phyloP scores from a whole-genome alignment of 2,329 filamentous ascomycete species.

The Neoascochyta sp. region DNA sequence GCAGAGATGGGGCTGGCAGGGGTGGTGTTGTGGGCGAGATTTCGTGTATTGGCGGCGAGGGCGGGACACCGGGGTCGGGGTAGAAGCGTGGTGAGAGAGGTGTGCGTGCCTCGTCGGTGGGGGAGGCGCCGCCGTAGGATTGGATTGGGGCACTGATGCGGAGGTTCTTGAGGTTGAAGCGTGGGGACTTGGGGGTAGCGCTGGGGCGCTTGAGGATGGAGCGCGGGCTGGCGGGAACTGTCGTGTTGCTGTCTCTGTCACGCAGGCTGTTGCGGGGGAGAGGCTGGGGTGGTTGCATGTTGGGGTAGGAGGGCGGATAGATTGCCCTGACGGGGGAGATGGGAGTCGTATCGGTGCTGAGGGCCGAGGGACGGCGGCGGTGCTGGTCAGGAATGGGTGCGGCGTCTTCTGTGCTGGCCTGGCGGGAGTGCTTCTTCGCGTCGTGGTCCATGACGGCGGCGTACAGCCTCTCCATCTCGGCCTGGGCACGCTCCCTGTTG shows the following conservation, averaged over 20 bases:
- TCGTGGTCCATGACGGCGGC: slow-evolving; percentile 90
- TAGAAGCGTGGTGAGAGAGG: slow-evolving; percentile 57
- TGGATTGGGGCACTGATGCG: slow-evolving; percentile 57
- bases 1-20: slow-evolving; percentile 33
- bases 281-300: slow-evolving; percentile 23
- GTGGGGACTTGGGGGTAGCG: slow-evolving; percentile 38
- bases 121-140: slow-evolving; percentile 39
- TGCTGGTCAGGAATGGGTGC: slow-evolving; percentile 5
- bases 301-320: slow-evolving; percentile 43
- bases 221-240: slow-evolving; percentile 17
- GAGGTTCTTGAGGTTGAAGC: slow-evolving; percentile 52
- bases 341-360: slow-evolving; percentile 37
- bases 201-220: slow-evolving; percentile 37
- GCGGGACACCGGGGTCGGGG: slow-evolving; percentile 51
- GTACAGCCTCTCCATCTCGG: slow-evolving; percentile 86
- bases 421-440: slow-evolving; percentile 44
- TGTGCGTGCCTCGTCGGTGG: slow-evolving; percentile 48
- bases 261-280: slow-evolving; percentile 13
- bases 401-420: slow-evolving; percentile 22
- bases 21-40: slow-evolving; percentile 32
- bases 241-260: neutral
- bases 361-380: slow-evolving; percentile 23
- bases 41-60: slow-evolving; percentile 47
- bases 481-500: slow-evolving; percentile 70
- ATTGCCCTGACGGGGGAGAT: slow-evolving; percentile 46